Evolutionary conservation across 106 monocot species (phyloP).

Genomic region (Platanthera guangdongensis): DNA sequence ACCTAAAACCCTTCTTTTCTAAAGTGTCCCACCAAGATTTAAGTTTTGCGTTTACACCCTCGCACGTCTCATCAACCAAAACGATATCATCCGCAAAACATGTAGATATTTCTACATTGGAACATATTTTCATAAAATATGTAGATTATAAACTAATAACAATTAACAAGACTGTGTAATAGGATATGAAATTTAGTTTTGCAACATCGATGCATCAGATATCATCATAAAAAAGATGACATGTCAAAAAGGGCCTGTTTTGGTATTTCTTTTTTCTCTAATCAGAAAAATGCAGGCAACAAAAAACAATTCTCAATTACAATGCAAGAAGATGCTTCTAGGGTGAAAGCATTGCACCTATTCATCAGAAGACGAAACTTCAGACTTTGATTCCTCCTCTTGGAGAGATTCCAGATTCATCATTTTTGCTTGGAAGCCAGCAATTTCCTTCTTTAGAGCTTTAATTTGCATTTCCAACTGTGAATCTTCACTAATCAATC

Average conservation of each 20-base stretch:
- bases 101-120: not conserved
- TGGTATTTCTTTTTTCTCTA: not conserved
- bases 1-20: no score
- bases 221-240: not conserved
- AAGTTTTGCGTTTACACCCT: no score
- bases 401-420: constrained; percentile 8
- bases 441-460: constrained; percentile 18
- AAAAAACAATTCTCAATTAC: constrained; percentile 5
- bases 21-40: no score
- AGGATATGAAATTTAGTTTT: not conserved
- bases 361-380: constrained; percentile 14
- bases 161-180: not conserved
- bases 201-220: not conserved
- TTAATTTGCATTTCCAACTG: constrained; percentile 18
- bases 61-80: no score
- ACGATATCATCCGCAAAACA: no score
- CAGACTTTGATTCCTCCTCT: constrained; percentile 8
- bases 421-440: constrained; percentile 9
- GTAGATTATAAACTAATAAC: not conserved
- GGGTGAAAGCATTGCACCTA: not conserved
- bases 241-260: not conserved
- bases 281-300: not conserved
- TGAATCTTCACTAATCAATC: constrained; percentile 9
- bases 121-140: not conserved
- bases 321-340: not conserved